Base-by-base conservation (phyloP, 495 filamentous ascomycete species). In the Aspergillus mulundensis region DNA sequence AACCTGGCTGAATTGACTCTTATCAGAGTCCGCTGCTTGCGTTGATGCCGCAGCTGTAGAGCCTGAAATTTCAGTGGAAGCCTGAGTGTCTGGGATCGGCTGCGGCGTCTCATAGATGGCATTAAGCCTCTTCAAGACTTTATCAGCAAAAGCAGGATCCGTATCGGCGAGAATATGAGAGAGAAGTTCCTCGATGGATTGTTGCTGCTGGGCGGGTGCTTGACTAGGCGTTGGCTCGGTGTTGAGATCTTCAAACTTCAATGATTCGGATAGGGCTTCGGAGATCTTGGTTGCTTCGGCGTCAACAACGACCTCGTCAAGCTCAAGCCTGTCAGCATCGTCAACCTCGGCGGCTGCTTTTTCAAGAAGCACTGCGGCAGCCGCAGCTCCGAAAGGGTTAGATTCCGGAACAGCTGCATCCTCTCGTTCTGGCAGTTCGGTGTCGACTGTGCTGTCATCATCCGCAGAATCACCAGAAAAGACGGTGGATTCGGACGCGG, bases 131-230 rank as follows among this genome's bases (percentile, higher is more conserved):
- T 74, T 84, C 73, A 91, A 81, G 0, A 92, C 86, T 54, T 86
- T 88, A 59, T 96, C 89, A 0, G 87, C 90, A 62, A 89, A 96
- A 14, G 84, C 80, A 5, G 89, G 87, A 66, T 96, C 89, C 68
- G 85, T 88, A 21, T 88, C 91, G 43, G 73, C 65, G 23, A 96
- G 72, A 3, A 96, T 73, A 61, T 96, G 90, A 12, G 85, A 86
- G 14, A 96, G 78, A 1, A 96, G 75, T 19, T 76, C 81, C 62
- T 85, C 81, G 2, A 95, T 74, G n/a, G 80, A 85, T 8, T 81
- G 79, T 57, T 87, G 38, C 5, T 50, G 32, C 12, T 15, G 39
- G 12, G 24, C 15, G 19, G 50, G 19, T n/a, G 51, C 24, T 19
- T 53, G 49, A 24, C 18, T 50, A 10, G 43, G 43, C 5, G 23